These are phyloP conservation scores for Microthlaspi erraticum DNA, from an alignment of 345 rosid species.

Conservation along the genomic window DNA sequence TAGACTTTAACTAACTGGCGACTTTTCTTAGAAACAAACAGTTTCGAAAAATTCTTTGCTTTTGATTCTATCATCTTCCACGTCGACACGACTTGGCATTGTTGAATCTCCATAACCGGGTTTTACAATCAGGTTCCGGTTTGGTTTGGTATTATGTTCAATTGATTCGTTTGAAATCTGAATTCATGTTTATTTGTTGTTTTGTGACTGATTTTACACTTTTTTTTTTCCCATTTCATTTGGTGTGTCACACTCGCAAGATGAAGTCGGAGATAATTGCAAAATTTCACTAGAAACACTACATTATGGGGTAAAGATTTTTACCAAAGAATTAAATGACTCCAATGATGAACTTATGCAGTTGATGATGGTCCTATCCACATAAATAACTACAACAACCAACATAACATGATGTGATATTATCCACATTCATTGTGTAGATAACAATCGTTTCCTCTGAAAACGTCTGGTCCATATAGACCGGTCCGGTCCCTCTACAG, in stretches of 20 bases:
- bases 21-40: slow-evolving; percentile 36
- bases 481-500: background rate
- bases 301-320: background rate
- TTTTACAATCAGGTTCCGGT: background rate
- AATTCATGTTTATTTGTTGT: background rate
- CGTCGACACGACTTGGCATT: slow-evolving; percentile 6
- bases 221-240: background rate
- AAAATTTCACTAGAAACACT: background rate
- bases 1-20: slow-evolving; percentile 6
- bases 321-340: slow-evolving; percentile 24
- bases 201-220: background rate
- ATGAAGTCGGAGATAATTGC: background rate
- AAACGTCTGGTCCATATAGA: background rate
- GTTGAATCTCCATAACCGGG: background rate
- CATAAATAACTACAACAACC: slow-evolving; percentile 40
- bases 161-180: background rate
- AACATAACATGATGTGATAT: slow-evolving; percentile 23
- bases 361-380: slow-evolving; percentile 34
- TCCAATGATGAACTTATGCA: slow-evolving; percentile 26
- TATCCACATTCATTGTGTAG: slow-evolving; percentile 8
- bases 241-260: background rate
- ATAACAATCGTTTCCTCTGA: slow-evolving; percentile 5
- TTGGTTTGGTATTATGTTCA: background rate
- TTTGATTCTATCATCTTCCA: slow-evolving; percentile 33
- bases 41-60: slow-evolving; percentile 36